Evolutionary conservation across 1,139 yeast species (phyloP).

Genomic region (Kodamaea ohmeri): DNA sequence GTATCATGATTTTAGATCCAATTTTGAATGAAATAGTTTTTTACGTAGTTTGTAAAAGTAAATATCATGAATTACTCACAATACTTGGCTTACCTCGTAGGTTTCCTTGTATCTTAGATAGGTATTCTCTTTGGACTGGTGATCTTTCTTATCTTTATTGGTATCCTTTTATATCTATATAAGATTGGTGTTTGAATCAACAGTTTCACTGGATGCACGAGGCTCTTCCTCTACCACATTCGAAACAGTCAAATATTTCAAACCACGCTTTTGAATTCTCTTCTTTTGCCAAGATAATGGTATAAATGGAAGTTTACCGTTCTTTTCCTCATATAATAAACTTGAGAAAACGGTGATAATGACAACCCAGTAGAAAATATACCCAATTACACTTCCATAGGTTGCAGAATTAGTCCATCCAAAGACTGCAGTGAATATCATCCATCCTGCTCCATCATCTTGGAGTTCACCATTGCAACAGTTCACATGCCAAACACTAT

Average conservation of each 20-base stretch:
- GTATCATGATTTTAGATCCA: too few relatives aligned
- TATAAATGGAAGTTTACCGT: slow-evolving; percentile 52
- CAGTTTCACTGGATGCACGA: not conserved
- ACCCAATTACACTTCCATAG: slow-evolving; percentile 82
- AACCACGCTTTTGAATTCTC: slow-evolving; percentile 48
- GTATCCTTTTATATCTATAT: too few relatives aligned
- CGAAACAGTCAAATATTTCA: not conserved
- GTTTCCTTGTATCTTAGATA: too few relatives aligned
- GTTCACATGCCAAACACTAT: slow-evolving; percentile 47
- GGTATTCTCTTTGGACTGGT: too few relatives aligned
- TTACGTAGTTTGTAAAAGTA: too few relatives aligned
- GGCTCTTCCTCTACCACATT: not conserved
- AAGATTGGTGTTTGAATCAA: slow-evolving; percentile 1
- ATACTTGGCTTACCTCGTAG: too few relatives aligned
- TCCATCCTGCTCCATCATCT: slow-evolving; percentile 44
- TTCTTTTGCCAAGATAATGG: slow-evolving; percentile 62
- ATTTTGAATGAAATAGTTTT: too few relatives aligned
- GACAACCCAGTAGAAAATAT: slow-evolving; percentile 71
- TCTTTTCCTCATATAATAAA: slow-evolving; percentile 55
- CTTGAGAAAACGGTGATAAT: slow-evolving; percentile 37
- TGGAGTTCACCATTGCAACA: slow-evolving; percentile 43
- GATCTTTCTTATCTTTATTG: too few relatives aligned
- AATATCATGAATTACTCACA: too few relatives aligned
- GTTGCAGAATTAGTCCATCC: slow-evolving; percentile 98
- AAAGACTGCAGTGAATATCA: slow-evolving; percentile 53